These are phyloP conservation scores for Pleurotus ostreatus DNA, from an alignment of 768 basidiomycete genomes.

Conservation along the genomic window DNA sequence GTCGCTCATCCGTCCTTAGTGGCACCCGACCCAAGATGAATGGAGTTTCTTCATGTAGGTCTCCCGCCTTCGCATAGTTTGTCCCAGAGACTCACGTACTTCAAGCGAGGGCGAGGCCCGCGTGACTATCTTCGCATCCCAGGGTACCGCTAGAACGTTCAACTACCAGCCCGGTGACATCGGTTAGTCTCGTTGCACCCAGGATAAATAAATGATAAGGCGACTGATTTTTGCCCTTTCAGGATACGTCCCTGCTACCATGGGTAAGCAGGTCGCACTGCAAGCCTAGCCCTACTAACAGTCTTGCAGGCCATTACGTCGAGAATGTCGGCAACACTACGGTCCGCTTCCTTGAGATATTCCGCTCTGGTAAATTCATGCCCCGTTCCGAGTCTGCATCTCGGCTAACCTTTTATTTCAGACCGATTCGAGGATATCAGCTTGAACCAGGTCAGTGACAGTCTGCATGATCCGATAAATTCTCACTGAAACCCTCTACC, in stretches of 20 bases:
- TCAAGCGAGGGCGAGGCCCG: constrained; percentile 48
- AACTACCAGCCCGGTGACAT: constrained; percentile 47
- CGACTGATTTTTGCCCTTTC: background rate
- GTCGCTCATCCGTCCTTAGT: constrained; percentile 30
- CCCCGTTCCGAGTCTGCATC: background rate
- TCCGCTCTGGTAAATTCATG: constrained; percentile 30
- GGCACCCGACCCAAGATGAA: constrained; percentile 69
- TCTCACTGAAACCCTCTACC: background rate
- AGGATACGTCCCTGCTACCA: constrained; percentile 56
- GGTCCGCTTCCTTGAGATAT: constrained; percentile 44
- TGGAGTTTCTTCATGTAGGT: constrained; percentile 57
- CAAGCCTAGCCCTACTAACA: background rate
- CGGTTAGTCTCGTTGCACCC: constrained; percentile 23
- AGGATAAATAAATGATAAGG: constrained; percentile 5
- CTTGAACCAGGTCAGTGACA: background rate
- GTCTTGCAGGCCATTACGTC: constrained; percentile 41
- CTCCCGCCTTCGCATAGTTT: background rate
- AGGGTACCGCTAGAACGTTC: constrained; percentile 52
- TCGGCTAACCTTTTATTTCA: constrained; percentile 8
- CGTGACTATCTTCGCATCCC: constrained; percentile 53
- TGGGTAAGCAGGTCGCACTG: constrained; percentile 30
- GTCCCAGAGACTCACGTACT: constrained; percentile 17
- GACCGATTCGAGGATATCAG: constrained; percentile 29
- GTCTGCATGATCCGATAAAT: background rate
- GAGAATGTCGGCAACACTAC: constrained; percentile 52